Base-by-base conservation (phyloP, 768 basidiomycete genomes). In the Agrocybe chaxingu region DNA sequence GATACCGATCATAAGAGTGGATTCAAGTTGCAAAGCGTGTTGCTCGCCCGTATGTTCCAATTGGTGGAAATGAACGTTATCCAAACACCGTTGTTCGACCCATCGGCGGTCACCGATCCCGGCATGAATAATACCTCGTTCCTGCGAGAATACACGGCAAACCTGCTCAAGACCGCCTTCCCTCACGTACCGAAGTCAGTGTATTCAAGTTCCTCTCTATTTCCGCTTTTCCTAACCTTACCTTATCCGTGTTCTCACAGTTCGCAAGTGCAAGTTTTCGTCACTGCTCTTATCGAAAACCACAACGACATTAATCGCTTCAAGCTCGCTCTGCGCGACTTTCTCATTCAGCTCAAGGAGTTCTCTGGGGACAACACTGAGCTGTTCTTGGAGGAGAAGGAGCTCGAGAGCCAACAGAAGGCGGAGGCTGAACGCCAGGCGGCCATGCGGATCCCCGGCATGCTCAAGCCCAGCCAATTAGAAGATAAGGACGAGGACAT, bases 1-100 rank as follows among this genome's bases (percentile, higher is more conserved):
- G 96, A 99, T 66, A 85, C 95, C 4, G 96, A 98, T 68, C 96
- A 99, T 78, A 98, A 98, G 83, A 94, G 92, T 61, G 95, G 96
- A 24, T 97, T 98, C 79, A 98, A 97, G 70, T 78, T 94, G 52
- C 95, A 98, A 70, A 90, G 89, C 59, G 73, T 91, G 58, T 77
- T 98, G n/a, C 84, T 99, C 40, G 89, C 92, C 12, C 82, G 92
- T 31, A 81, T 99, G 75, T 95, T 97, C 80, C 87, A 92, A 65
- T 81, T 98, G 19, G 90, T 96, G 34, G 89, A 95, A 67, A 78
- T 78, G 42, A 85, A 87, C 62, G 70, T 79, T 12, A 87, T 98
- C 61, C 82, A 84, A 54, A 82, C 87, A 1, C 91, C 95, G 3
- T 68, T 99, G 47, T 96, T 82, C 69, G 92, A 96, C 67, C 85